phyloP scores from a whole-genome alignment of 176 grass and related monocot genomes.

The Puya raimondii region DNA sequence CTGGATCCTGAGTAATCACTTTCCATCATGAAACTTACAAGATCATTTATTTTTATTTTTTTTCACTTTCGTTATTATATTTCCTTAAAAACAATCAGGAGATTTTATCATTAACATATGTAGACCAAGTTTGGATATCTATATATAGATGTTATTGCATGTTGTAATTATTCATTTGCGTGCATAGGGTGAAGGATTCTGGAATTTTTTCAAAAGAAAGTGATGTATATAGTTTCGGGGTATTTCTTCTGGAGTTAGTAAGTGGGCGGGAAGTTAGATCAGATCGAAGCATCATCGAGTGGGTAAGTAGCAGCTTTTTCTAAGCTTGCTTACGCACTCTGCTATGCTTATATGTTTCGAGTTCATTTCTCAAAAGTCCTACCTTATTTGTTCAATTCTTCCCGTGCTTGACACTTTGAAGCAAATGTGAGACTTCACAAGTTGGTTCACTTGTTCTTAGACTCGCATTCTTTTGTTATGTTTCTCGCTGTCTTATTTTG shows the following conservation, averaged over 20 bases:
- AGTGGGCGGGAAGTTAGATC: conserved; percentile 42
- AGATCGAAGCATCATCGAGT: conserved; percentile 61
- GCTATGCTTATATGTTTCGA: neutral
- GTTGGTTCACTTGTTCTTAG: too few relatives aligned
- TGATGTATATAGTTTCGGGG: conserved; percentile 89
- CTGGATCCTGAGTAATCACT: conserved; percentile 68
- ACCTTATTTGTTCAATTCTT: neutral
- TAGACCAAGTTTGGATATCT: too few relatives aligned
- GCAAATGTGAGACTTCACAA: too few relatives aligned
- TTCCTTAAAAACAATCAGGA: too few relatives aligned
- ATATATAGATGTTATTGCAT: neutral
- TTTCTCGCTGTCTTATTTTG: too few relatives aligned
- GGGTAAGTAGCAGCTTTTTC: conserved; percentile 35
- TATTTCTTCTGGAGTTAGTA: conserved; percentile 83
- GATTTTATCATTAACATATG: too few relatives aligned
- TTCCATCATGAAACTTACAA: neutral
- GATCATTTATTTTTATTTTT: too few relatives aligned
- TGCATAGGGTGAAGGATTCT: conserved; percentile 52
- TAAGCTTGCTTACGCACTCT: neutral
- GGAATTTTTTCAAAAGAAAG: conserved; percentile 52
- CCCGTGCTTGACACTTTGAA: too few relatives aligned
- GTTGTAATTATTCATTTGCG: conserved; percentile 15
- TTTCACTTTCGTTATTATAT: too few relatives aligned
- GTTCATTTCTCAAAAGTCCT: neutral
- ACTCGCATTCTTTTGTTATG: too few relatives aligned